Evolutionary conservation across 129 eudicot species (phyloP), one percentile per base, ranked within the genome.

Genomic region (Oenanthe sinensis): DNA sequence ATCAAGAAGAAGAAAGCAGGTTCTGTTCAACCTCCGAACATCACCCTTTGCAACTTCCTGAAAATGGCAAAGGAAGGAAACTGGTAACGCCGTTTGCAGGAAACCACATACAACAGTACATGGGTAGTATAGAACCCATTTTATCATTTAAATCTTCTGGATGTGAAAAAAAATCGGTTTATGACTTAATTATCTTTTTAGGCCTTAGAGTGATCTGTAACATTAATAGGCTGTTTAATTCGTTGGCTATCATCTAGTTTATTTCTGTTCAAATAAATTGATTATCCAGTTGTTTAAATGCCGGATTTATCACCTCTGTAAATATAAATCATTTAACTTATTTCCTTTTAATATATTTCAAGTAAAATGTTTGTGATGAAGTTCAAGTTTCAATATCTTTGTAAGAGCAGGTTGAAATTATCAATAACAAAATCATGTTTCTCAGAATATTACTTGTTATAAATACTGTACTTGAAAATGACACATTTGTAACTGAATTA

Each of bases 21-120:
- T n/a, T 83, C 78, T n/a, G 72, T 43, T 13, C 87, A 90, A 63
- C 87, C 92, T 43, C 97, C 94, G 36, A 86, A 83, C 79, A 87
- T 91, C 73, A 90, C 94, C 0, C 97, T 95, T 15, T 87, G 96
- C 90, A 88, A 88, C 73, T 95, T 95, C 78, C 84, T 95, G 75
- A 91, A 85, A 78, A 91, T 90, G 98, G 88, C 98, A 2, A 95
- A 90, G 83, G 93, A 84, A 62, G 97, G 98, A 77, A 84, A 85
- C 74, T 91, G 98, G 98, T 91, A 89, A 55, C 77, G 69, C n/a
- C 48, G 20, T 26, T 5, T 12, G 78, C 72, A 47, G 75, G 67
- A 20, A 39, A 50, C 52, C 22, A 1, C 52, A 50, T 78, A 17
- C 81, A 65, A 73, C 5, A 58, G 76, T 68, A 68, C 47, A 39